phyloP scores from a whole-genome alignment of 805 yeast species.

The Helenozyma baotianmanensis region DNA sequence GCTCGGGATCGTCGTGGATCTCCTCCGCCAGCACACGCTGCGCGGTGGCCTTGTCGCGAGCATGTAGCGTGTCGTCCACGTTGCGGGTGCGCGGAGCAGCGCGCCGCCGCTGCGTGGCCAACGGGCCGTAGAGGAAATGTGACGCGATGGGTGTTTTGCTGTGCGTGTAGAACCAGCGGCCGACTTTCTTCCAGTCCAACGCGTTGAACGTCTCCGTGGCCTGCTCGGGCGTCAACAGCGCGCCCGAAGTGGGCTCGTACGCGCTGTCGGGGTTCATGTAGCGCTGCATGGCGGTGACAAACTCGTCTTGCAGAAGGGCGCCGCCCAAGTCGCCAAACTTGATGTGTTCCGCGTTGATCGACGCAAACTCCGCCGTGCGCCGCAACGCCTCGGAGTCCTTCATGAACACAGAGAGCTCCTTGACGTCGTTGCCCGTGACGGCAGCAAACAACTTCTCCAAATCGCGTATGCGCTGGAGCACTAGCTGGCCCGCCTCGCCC shows the following conservation, averaged over 20 bases:
- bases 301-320: slow-evolving; percentile 46
- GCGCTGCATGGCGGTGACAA: slow-evolving; percentile 33
- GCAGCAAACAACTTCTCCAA: slow-evolving; percentile 45
- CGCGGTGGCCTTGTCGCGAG: slow-evolving; percentile 36
- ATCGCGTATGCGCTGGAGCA: slow-evolving; percentile 39
- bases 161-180: slow-evolving; percentile 44
- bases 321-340: slow-evolving; percentile 53
- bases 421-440: slow-evolving; percentile 31
- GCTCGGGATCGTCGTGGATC: slow-evolving; percentile 44
- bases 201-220: slow-evolving; percentile 31
- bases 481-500: slow-evolving; percentile 52
- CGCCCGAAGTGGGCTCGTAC: slow-evolving; percentile 1
- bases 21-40: slow-evolving; percentile 49
- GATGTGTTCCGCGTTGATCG: slow-evolving; percentile 57
- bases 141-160: slow-evolving; percentile 46
- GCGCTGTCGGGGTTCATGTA: slow-evolving; percentile 22
- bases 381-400: slow-evolving; percentile 61
- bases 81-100: slow-evolving; percentile 28
- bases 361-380: slow-evolving; percentile 58
- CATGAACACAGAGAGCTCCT: slow-evolving; percentile 33
- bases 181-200: slow-evolving; percentile 58
- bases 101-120: slow-evolving; percentile 54
- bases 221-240: background rate
- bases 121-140: slow-evolving; percentile 69
- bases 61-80: slow-evolving; percentile 40